These are phyloP conservation scores for Trifolium dubium DNA, from an alignment of 306 rosid genomes.

Conservation along the genomic window DNA sequence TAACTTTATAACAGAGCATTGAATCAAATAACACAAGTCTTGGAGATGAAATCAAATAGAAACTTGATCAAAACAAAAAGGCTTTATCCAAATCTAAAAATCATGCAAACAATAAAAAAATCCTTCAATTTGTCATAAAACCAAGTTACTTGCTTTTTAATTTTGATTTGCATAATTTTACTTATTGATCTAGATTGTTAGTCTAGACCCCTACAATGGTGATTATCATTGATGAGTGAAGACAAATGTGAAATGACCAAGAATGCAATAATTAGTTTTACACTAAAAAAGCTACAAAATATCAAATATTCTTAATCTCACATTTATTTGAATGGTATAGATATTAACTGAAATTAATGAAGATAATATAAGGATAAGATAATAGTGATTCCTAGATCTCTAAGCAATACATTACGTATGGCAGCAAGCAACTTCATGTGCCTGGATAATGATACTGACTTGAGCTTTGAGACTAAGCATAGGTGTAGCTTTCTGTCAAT, in stretches of 20 bases:
- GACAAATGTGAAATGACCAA: background rate
- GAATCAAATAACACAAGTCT: background rate
- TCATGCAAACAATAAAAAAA: background rate
- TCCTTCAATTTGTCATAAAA: background rate
- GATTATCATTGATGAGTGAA: background rate
- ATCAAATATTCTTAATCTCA: background rate
- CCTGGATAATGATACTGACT: conserved; percentile 16
- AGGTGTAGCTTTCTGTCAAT: conserved; percentile 16
- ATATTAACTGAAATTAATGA: background rate
- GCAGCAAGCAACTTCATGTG: conserved; percentile 8
- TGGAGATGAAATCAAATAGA: background rate
- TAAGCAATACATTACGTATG: conserved; percentile 5
- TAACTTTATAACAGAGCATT: background rate
- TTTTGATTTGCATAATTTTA: background rate
- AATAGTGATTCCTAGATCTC: conserved; percentile 11
- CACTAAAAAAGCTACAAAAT: background rate
- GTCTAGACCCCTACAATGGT: background rate
- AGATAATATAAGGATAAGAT: background rate
- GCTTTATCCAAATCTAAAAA: background rate
- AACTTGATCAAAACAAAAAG: background rate
- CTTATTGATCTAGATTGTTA: background rate
- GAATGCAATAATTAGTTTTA: no score
- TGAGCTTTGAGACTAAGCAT: conserved; percentile 9
- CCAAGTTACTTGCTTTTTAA: background rate
- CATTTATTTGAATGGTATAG: background rate